Percentiles rank a stretch among this genome's conserved stretches.
Conservation (phyloP, 345 rosid species). For the Ceriops tagal region DNA sequence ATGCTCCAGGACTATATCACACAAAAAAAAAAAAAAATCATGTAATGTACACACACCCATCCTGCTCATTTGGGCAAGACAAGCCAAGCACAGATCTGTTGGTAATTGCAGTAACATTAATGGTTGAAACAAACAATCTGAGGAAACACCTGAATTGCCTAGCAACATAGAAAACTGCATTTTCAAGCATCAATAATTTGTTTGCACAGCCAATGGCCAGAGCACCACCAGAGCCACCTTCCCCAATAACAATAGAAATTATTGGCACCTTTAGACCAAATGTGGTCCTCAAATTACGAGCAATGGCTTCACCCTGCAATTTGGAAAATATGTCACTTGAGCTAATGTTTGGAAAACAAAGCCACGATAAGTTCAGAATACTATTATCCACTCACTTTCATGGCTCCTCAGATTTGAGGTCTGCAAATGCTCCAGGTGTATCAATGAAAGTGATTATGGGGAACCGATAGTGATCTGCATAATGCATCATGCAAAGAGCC, state of each 20-base stretch:
- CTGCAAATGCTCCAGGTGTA: slow-evolving; percentile 85
- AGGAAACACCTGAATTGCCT: slow-evolving; percentile 45
- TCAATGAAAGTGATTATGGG: slow-evolving; percentile 78
- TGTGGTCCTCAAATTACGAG: slow-evolving; percentile 92
- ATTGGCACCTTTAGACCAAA: slow-evolving; percentile 94
- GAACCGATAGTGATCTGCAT: slow-evolving; percentile 80
- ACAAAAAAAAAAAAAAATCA: background rate
- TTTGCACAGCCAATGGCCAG: slow-evolving; percentile 96
- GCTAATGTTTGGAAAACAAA: slow-evolving; percentile 6
- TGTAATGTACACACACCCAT: background rate
- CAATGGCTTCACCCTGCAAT: slow-evolving; percentile 96
- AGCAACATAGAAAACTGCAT: slow-evolving; percentile 95
- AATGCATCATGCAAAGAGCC: slow-evolving; percentile 82
- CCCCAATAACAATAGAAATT: slow-evolving; percentile 89
- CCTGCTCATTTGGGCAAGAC: background rate
- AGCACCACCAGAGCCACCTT: slow-evolving; percentile 99
- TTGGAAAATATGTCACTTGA: slow-evolving; percentile 19
- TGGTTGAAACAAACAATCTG: background rate
- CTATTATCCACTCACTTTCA: slow-evolving; percentile 44
- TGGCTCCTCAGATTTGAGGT: slow-evolving; percentile 69
- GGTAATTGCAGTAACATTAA: background rate
- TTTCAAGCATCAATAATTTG: slow-evolving; percentile 90
- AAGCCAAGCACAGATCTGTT: background rate
- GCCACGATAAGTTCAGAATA: slow-evolving; percentile 3
- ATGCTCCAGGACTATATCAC: slow-evolving; percentile 84